Conservation (phyloP, 345 rosid species). For the Citrus hindsii region DNA sequence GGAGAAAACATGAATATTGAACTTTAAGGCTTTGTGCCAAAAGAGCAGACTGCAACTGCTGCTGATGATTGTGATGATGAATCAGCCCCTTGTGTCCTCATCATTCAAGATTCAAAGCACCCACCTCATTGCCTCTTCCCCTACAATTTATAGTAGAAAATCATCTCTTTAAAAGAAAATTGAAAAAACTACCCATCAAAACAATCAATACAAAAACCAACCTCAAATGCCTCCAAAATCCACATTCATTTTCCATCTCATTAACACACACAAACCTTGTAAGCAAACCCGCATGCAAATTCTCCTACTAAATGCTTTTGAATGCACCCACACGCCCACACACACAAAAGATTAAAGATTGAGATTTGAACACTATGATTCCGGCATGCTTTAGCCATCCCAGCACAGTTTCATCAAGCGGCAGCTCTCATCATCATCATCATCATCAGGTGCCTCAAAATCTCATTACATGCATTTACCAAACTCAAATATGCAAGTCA, state of each 20-base stretch:
- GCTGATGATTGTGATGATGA: constrained; percentile 14
- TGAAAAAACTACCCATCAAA: background rate
- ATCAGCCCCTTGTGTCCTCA: constrained; percentile 9
- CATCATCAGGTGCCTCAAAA: constrained; percentile 35
- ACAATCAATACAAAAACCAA: background rate
- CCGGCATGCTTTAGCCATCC: constrained; percentile 51
- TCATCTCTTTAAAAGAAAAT: too few relatives aligned
- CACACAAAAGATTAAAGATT: background rate
- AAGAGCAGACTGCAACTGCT: background rate
- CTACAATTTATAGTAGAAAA: background rate
- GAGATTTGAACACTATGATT: constrained; percentile 31
- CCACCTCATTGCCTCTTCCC: background rate
- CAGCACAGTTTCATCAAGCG: constrained; percentile 23
- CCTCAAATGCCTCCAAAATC: constrained; percentile 13
- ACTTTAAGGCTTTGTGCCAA: background rate
- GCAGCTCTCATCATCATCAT: constrained; percentile 1
- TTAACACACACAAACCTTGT: background rate
- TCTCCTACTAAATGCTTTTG: background rate
- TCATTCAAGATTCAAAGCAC: constrained; percentile 11
- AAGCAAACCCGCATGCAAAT: background rate
- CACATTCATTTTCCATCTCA: constrained; percentile 12
- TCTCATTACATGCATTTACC: constrained; percentile 46
- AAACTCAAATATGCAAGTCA: constrained; percentile 38
- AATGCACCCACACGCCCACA: too few relatives aligned
- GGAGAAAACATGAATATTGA: background rate